Evolutionary conservation across 768 basidiomycete species (phyloP), one percentile per base, ranked within the genome.

Genomic region (Leccinum incarnatum): DNA sequence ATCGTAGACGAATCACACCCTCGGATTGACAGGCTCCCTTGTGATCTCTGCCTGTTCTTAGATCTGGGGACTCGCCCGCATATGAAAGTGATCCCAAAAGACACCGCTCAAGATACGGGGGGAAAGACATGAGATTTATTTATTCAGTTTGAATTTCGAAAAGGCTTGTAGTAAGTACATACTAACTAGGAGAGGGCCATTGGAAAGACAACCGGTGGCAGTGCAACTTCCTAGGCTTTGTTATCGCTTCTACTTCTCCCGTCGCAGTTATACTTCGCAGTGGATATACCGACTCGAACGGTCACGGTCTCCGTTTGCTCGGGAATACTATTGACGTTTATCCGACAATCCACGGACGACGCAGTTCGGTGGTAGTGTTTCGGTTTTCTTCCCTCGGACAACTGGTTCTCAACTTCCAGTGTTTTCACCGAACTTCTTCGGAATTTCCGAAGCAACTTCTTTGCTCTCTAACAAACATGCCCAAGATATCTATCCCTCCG

Each of bases 1-100:
- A 19, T 69, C 80, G 64, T 84, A 84, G 12, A 75, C 66, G 62
- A 83, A 84, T 81, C 83, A 84, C 4, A 81, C 81, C 42, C 80
- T 81, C 45, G 65, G 69, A 62, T 83, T 82, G 1, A 81, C 64
- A 17, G 67, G 63, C 62, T 84, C 83, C 40, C 65, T 70, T 7
- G 61, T 50, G 30, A 30, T 30, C 9, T 30, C 30, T 11, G 30
- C 30, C 29, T 29, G 29, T 9, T 7, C 25, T 27, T 27, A 27
- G 25, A 27, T 27, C 25, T 27, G 25, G 25, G 25, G 25, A 29
- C 29, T 30, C 29, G 8, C 9, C 29, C 29, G 29, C 29, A 30
- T 30, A 10, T 10, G 29, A 30, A 30, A 30, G 29, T 3, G 29
- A 30, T 11, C 30, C 30, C 30, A 30, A 30, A 30, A 30, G 30